Percentiles rank a stretch among this genome's conserved stretches.
Conservation (phyloP, 164 flowering plant genomes). For the Vitis cinerea region DNA sequence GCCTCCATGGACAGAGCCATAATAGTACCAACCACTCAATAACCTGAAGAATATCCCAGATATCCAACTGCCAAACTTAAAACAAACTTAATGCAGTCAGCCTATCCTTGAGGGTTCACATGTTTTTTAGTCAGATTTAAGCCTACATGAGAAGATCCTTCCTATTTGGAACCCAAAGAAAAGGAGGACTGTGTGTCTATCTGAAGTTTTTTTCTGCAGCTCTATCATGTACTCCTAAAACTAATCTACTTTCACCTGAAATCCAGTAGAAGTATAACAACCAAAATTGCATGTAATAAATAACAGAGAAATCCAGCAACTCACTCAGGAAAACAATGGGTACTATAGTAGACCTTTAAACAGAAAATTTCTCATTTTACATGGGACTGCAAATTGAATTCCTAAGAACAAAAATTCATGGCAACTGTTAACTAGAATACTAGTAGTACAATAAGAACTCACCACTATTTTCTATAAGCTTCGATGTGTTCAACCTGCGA, state of each 20-base stretch:
- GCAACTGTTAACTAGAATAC: background rate
- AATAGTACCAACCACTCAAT: background rate
- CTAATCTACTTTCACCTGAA: background rate
- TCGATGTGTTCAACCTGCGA: conserved; percentile 92
- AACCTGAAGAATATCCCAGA: background rate
- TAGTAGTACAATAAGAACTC: conserved; percentile 19
- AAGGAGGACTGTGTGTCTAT: background rate
- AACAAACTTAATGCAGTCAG: background rate
- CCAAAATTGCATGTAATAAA: too few relatives aligned
- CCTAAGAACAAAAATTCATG: background rate
- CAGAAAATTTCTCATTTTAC: background rate
- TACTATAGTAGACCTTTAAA: too few relatives aligned
- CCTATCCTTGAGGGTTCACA: background rate
- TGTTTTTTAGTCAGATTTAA: background rate
- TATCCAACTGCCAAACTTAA: background rate
- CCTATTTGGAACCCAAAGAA: too few relatives aligned
- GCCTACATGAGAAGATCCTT: too few relatives aligned
- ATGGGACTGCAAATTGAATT: background rate
- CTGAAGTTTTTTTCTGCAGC: background rate
- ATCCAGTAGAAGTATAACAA: too few relatives aligned
- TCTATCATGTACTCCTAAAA: background rate
- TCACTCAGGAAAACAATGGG: too few relatives aligned
- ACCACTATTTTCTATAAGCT: conserved; percentile 95
- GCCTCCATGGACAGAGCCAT: too few relatives aligned
- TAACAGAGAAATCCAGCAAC: too few relatives aligned